Evolutionary conservation across 176 grass and related monocot genomes (phyloP), one percentile per base, ranked within the genome.

Genomic region (Avena insularis): DNA sequence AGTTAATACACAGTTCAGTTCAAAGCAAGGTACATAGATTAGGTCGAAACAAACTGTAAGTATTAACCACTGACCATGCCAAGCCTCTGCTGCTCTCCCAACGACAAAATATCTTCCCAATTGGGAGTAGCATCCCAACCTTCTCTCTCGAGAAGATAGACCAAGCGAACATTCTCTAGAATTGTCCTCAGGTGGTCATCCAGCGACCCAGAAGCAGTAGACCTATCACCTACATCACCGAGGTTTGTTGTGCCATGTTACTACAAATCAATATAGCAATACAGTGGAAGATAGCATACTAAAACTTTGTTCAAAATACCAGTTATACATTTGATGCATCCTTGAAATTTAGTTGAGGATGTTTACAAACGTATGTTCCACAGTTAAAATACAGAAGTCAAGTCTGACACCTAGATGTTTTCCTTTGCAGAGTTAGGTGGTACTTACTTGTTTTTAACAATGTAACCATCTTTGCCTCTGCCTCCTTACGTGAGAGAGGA

Each of bases 121-220:
- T 95, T 98, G 87, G 92, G 87, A 85, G 89, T 91, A 81, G 94
- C 89, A 92, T 99, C 97, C 97, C 92, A 99, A 57, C 94, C 92
- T 96, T 94, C 97, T 83, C 97, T 94, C 62, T 99, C 94, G 60
- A 99, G 92, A 96, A 96, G 97, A 91, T 99, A 99, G 21, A 96
- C 73, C 88, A 99, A 87, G 20, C 97, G 87, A 75, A 94, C 92
- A 83, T 92, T 90, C 88, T 93, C 94, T 71, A 99, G 81, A 93
- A 99, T 94, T n/a, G 69, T 92, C 78, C 89, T 99, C 20, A 99
- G 79, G 92, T 90, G 90, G 65, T 82, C 89, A 81, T 99, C 97
- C 58, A 99, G 38, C 12, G 82, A 77, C 66, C 14, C 25, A 29
- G 93, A 77, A 74, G 78, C 75, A 61, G 69, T 71, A 31, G 86